Evolutionary conservation across 148 eudicot species (phyloP).

Genomic region (Spergularia marina): DNA sequence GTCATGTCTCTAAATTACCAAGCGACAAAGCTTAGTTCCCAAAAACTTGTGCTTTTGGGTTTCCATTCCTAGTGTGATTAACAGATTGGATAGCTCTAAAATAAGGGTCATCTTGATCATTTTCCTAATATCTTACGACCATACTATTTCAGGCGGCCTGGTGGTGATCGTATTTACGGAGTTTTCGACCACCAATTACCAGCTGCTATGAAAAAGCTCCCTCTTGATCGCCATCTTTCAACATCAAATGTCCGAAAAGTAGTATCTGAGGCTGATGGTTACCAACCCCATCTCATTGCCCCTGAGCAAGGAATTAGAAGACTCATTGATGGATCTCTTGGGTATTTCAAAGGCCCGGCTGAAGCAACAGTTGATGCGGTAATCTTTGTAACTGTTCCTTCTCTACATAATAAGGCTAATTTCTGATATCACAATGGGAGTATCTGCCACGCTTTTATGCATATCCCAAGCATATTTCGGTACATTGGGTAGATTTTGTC

Average conservation of each 20-base stretch:
- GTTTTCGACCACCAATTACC: constrained; percentile 98
- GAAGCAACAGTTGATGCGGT: constrained; percentile 99
- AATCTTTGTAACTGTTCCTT: constrained; percentile 24
- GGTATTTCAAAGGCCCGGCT: constrained; percentile 97
- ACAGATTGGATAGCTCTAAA: neutral
- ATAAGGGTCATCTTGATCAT: neutral
- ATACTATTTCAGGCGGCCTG: constrained; percentile 73
- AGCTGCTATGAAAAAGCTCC: constrained; percentile 96
- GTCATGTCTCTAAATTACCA: neutral
- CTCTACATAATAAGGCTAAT: neutral
- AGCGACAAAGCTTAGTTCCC: neutral
- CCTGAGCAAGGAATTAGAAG: constrained; percentile 99
- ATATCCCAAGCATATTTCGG: neutral
- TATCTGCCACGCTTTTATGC: neutral
- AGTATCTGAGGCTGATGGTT: constrained; percentile 96
- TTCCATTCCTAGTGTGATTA: neutral
- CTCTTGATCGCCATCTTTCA: constrained; percentile 97
- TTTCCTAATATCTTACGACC: neutral
- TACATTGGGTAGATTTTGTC: neutral
- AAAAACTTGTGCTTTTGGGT: neutral
- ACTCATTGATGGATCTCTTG: constrained; percentile 97
- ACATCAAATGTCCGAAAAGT: constrained; percentile 87
- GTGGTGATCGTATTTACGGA: constrained; percentile 92
- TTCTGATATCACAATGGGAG: neutral
- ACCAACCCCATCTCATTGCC: constrained; percentile 97